phyloP scores from a whole-genome alignment of 495 filamentous ascomycete genomes.

The Lindgomyces ingoldianus region DNA sequence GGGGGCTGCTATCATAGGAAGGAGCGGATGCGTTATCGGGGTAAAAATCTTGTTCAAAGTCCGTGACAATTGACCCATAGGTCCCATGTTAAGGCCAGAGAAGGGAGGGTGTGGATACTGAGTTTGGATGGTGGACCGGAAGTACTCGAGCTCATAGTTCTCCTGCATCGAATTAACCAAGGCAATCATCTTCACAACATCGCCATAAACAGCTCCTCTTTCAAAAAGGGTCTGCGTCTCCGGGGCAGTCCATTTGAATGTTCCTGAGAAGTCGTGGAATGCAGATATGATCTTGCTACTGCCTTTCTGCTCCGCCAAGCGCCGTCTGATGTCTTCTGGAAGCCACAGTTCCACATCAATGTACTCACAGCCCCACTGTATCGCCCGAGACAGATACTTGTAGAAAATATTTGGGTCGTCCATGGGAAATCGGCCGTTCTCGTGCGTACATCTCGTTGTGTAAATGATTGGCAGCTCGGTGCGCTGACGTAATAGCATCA shows the following conservation, averaged over 20 bases:
- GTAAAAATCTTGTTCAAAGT: slow-evolving; percentile 81
- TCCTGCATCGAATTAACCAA: slow-evolving; percentile 75
- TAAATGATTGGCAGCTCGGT: slow-evolving; percentile 86
- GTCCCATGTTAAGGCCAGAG: slow-evolving; percentile 86
- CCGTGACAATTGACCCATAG: slow-evolving; percentile 76
- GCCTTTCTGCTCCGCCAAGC: slow-evolving; percentile 67
- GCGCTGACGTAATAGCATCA: slow-evolving; percentile 78
- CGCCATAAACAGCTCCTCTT: slow-evolving; percentile 70
- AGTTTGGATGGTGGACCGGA: slow-evolving; percentile 71
- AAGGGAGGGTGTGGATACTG: slow-evolving; percentile 67
- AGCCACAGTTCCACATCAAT: slow-evolving; percentile 86
- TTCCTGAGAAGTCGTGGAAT: slow-evolving; percentile 82
- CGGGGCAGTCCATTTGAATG: slow-evolving; percentile 75
- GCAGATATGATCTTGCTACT: slow-evolving; percentile 81
- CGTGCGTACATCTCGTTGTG: slow-evolving; percentile 74
- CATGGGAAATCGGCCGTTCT: slow-evolving; percentile 83
- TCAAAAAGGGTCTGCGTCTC: slow-evolving; percentile 68
- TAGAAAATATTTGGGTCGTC: slow-evolving; percentile 72
- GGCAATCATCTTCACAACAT: slow-evolving; percentile 87
- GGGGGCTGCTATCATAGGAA: slow-evolving; percentile 81
- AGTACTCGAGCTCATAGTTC: slow-evolving; percentile 86
- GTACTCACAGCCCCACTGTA: slow-evolving; percentile 86
- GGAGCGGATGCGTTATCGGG: slow-evolving; percentile 78
- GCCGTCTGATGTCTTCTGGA: slow-evolving; percentile 69
- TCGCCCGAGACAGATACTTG: slow-evolving; percentile 72